These are phyloP conservation scores for Penicillium digitatum DNA, from an alignment of 2,329 filamentous ascomycete genomes.

Conservation along the genomic window DNA sequence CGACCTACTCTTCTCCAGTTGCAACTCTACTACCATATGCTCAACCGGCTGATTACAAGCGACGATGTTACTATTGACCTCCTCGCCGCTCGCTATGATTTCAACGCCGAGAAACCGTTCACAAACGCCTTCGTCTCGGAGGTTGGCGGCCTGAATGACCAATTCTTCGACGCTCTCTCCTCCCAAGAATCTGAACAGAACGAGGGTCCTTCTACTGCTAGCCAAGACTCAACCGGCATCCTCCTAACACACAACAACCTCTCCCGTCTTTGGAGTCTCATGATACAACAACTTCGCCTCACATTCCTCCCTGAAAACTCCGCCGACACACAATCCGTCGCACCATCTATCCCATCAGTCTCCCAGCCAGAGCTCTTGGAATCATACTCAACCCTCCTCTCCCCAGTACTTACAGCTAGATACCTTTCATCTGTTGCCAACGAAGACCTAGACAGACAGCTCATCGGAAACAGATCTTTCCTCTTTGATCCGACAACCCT, in stretches of 20 bases:
- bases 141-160: conserved; percentile 64
- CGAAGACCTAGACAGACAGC: conserved; percentile 22
- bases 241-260: conserved; percentile 59
- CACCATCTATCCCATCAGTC: conserved; percentile 31
- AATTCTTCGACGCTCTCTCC: conserved; percentile 53
- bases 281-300: conserved; percentile 57
- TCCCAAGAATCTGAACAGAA: conserved; percentile 31
- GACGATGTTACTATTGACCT: conserved; percentile 65
- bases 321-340: conserved; percentile 15
- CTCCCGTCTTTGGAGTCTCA: conserved; percentile 57
- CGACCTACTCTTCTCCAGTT: conserved; percentile 80
- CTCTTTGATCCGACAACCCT: conserved; percentile 63
- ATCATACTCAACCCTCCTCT: conserved; percentile 40
- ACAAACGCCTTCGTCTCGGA: conserved; percentile 76
- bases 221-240: conserved; percentile 49
- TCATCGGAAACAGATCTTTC: conserved; percentile 58
- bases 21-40: conserved; percentile 80
- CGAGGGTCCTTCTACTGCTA: conserved; percentile 26
- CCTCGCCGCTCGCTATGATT: conserved; percentile 67
- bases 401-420: conserved; percentile 43
- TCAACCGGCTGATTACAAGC: conserved; percentile 66
- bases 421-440: conserved; percentile 40
- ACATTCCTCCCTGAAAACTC: conserved; percentile 43
- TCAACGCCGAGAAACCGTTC: conserved; percentile 63
- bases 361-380: conserved; percentile 35